Conservation (phyloP, 2,329 filamentous ascomycete species). For the Pseudogymnoascus sp. region DNA sequence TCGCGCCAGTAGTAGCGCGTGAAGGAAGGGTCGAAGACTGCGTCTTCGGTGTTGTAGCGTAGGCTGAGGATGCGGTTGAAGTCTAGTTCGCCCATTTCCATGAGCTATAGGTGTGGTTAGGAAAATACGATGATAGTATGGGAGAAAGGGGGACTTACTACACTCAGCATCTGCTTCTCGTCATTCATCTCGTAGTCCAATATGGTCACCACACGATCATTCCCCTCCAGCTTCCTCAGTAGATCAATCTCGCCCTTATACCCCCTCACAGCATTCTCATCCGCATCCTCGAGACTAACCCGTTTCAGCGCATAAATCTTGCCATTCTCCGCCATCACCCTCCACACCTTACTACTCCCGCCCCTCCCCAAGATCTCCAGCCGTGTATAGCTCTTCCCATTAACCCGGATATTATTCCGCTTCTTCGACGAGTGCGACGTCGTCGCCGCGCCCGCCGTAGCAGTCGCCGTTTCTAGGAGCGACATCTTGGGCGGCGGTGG, state of each 20-base stretch:
- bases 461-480: constrained; percentile 83
- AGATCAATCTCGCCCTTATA: constrained; percentile 96
- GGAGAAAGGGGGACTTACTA: constrained; percentile 48
- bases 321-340: constrained; percentile 93
- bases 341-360: constrained; percentile 89
- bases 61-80: constrained; percentile 76
- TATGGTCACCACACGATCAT: constrained; percentile 83
- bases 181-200: constrained; percentile 92
- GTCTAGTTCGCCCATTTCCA: constrained; percentile 96
- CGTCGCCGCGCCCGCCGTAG: constrained; percentile 70
- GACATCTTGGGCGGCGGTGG: constrained; percentile 93
- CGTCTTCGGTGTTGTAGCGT: constrained; percentile 62
- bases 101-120: constrained; percentile 49
- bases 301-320: constrained; percentile 92
- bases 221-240: constrained; percentile 69
- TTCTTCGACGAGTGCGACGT: constrained; percentile 62
- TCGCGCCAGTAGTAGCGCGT: constrained; percentile 99
- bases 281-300: constrained; percentile 82
- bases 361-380: constrained; percentile 87
- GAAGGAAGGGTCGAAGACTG: constrained; percentile 78
- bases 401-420: constrained; percentile 76
- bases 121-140: not conserved
- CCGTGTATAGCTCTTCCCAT: constrained; percentile 83
- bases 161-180: constrained; percentile 77
- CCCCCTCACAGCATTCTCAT: constrained; percentile 73